These are phyloP conservation scores for Fusarium sp. DNA, from an alignment of 2,329 filamentous ascomycete genomes.

Conservation along the genomic window DNA sequence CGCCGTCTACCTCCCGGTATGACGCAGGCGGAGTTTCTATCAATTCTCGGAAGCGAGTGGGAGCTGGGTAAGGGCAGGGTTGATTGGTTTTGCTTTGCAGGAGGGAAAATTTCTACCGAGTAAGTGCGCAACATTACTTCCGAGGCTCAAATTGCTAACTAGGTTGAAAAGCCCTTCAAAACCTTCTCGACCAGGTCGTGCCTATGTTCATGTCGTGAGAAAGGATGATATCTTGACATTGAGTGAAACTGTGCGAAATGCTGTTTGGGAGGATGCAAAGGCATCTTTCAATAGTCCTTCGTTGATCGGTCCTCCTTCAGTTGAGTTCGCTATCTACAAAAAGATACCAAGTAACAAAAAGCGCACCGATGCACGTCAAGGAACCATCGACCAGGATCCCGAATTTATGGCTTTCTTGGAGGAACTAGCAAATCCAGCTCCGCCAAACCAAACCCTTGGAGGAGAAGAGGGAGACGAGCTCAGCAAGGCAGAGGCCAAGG, in stretches of 20 bases:
- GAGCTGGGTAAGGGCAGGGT: constrained; percentile 82
- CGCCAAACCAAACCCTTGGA: constrained; percentile 61
- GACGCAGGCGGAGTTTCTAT: constrained; percentile 81
- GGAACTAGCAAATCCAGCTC: constrained; percentile 79
- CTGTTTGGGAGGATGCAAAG: constrained; percentile 84
- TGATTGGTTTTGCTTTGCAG: constrained; percentile 80
- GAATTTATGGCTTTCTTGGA: constrained; percentile 96
- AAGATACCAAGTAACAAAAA: constrained; percentile 82
- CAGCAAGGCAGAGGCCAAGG: constrained; percentile 67
- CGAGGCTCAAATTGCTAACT: constrained; percentile 28
- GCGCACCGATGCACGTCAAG: constrained; percentile 85
- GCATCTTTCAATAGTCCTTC: constrained; percentile 79
- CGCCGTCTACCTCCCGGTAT: constrained; percentile 88
- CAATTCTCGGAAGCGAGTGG: constrained; percentile 83
- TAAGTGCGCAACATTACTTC: constrained; percentile 59
- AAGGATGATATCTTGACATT: constrained; percentile 76
- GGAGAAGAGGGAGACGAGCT: constrained; percentile 58
- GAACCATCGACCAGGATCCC: constrained; percentile 95
- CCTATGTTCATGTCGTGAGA: constrained; percentile 85
- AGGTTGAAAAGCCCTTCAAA: constrained; percentile 76
- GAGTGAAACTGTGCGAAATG: constrained; percentile 76
- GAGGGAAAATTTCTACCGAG: constrained; percentile 85
- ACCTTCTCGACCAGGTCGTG: constrained; percentile 82
- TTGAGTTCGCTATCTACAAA: constrained; percentile 88
- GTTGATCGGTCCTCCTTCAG: constrained; percentile 80